Conservation (phyloP, 2,329 filamentous ascomycete species). For the Aspergillus transmontanensis region DNA sequence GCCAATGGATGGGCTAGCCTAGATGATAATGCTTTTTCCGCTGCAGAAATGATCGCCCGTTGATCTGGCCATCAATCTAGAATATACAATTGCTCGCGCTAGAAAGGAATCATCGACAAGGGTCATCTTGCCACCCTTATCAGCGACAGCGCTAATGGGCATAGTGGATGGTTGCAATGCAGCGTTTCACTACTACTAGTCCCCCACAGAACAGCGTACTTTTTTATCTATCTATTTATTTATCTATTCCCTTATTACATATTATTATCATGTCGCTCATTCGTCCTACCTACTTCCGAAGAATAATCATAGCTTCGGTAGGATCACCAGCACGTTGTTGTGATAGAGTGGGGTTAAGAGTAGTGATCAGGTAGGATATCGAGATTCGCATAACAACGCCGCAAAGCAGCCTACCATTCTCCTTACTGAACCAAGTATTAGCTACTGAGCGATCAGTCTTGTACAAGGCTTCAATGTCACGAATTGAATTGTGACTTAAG, state of each 20-base stretch:
- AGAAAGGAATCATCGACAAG: neutral
- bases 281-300: neutral
- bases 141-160: neutral
- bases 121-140: neutral
- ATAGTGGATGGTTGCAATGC: slow-evolving; percentile 1
- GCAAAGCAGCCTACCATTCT: neutral
- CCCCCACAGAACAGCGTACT: neutral
- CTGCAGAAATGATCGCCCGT: neutral
- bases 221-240: neutral
- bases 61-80: slow-evolving; percentile 3
- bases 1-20: neutral
- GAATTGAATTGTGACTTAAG: neutral
- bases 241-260: neutral
- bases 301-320: neutral
- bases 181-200: neutral
- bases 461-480: neutral
- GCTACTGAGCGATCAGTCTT: neutral
- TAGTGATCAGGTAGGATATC: neutral
- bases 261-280: neutral
- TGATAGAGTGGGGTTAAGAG: neutral
- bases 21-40: neutral
- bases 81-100: slow-evolving; percentile 2
- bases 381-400: neutral
- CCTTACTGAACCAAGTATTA: neutral
- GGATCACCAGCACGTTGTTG: neutral